A percentile compares a stretch with the other conserved stretches of the same genome.
These are phyloP conservation scores for Cephaloascus fragrans DNA, from an alignment of 805 yeast genomes.

Conservation along the genomic window DNA sequence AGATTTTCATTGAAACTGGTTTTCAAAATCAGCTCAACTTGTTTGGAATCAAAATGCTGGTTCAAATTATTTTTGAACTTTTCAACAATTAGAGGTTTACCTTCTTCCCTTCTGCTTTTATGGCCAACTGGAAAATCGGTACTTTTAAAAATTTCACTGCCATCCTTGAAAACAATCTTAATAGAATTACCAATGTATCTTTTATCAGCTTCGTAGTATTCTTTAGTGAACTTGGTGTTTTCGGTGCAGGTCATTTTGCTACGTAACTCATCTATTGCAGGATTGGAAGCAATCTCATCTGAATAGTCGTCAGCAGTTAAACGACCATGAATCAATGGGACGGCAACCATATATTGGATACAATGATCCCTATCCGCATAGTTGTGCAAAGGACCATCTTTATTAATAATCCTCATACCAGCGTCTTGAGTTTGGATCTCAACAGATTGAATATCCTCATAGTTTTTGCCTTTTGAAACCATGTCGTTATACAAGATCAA, in stretches of 20 bases:
- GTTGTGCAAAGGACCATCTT: slow-evolving; percentile 49
- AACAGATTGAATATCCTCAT: slow-evolving; percentile 37
- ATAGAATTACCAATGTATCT: slow-evolving; percentile 50
- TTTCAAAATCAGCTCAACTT: slow-evolving; percentile 27
- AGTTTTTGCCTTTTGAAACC: slow-evolving; percentile 27
- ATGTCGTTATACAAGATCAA: slow-evolving; percentile 29
- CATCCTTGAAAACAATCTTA: slow-evolving; percentile 40
- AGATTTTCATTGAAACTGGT: slow-evolving; percentile 20
- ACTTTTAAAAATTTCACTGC: slow-evolving; percentile 39
- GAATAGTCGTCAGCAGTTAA: slow-evolving; percentile 50
- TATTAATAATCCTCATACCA: slow-evolving; percentile 50
- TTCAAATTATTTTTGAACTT: slow-evolving; percentile 43
- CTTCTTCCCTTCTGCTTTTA: slow-evolving; percentile 48
- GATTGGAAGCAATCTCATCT: slow-evolving; percentile 39
- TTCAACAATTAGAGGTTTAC: slow-evolving; percentile 40
- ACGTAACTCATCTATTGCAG: slow-evolving; percentile 42
- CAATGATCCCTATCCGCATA: slow-evolving; percentile 61
- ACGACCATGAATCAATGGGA: slow-evolving; percentile 45
- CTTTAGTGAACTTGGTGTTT: slow-evolving; percentile 36
- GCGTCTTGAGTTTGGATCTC: slow-evolving; percentile 52
- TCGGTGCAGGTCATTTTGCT: slow-evolving; percentile 45
- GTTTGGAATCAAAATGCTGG: slow-evolving; percentile 29
- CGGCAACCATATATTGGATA: slow-evolving; percentile 54
- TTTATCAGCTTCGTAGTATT: slow-evolving; percentile 47
- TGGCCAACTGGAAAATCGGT: slow-evolving; percentile 54